phyloP scores from a whole-genome alignment of 495 filamentous ascomycete species.

The Evernia prunastri region DNA sequence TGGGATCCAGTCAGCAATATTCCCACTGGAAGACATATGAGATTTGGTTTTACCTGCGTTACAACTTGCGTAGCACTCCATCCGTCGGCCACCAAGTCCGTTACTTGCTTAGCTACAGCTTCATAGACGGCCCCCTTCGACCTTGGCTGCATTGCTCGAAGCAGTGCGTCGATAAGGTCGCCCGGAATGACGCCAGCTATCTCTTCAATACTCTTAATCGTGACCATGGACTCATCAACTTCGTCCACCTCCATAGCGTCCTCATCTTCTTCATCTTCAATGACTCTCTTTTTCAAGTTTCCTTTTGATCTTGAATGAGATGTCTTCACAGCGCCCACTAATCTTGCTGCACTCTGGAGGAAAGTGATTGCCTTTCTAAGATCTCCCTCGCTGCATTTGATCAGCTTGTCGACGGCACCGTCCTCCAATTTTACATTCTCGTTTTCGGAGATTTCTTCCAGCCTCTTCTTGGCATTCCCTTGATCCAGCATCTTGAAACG shows the following conservation, averaged over 20 bases:
- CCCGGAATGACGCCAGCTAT: slow-evolving; percentile 93
- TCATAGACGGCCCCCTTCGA: slow-evolving; percentile 57
- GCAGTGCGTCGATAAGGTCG: slow-evolving; percentile 58
- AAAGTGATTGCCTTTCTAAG: slow-evolving; percentile 93
- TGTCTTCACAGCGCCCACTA: slow-evolving; percentile 55
- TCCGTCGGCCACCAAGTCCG: slow-evolving; percentile 89
- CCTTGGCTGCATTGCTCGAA: slow-evolving; percentile 71
- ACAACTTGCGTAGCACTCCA: slow-evolving; percentile 95
- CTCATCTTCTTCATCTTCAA: slow-evolving; percentile 49
- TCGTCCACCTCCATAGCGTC: slow-evolving; percentile 47
- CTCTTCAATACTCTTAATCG: slow-evolving; percentile 76
- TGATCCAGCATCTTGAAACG: slow-evolving; percentile 93
- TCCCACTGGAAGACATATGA: background rate
- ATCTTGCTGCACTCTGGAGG: slow-evolving; percentile 78
- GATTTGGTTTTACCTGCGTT: slow-evolving; percentile 48
- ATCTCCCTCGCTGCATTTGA: slow-evolving; percentile 87
- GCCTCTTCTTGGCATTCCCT: slow-evolving; percentile 62
- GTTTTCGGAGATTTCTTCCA: slow-evolving; percentile 71
- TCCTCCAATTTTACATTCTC: slow-evolving; percentile 70
- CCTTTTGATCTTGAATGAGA: slow-evolving; percentile 37
- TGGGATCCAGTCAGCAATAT: slow-evolving; percentile 32
- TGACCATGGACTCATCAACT: slow-evolving; percentile 48
- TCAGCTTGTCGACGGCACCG: slow-evolving; percentile 74
- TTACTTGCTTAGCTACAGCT: slow-evolving; percentile 67
- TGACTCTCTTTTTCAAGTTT: slow-evolving; percentile 41